Conservation (phyloP, 805 yeast genomes). For the Metschnikowia lunata region DNA sequence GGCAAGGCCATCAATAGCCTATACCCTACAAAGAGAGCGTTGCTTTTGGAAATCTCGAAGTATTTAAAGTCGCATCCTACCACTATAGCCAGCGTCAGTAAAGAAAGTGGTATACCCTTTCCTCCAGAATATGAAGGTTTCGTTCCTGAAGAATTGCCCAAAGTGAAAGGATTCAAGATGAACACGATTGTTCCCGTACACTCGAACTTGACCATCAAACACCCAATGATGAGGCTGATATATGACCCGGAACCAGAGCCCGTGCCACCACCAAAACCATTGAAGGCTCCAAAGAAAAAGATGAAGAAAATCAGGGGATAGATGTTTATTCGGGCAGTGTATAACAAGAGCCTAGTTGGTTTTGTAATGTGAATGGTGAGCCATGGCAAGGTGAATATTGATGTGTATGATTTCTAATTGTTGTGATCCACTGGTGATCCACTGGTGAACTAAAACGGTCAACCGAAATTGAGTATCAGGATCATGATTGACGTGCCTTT, state of each 20-base stretch:
- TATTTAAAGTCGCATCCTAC: slow-evolving; percentile 69
- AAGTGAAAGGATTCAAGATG: slow-evolving; percentile 83
- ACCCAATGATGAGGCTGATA: slow-evolving; percentile 72
- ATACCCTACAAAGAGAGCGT: slow-evolving; percentile 52
- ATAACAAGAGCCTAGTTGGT: too few relatives aligned
- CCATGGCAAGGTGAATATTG: too few relatives aligned
- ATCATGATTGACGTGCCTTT: too few relatives aligned
- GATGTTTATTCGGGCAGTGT: too few relatives aligned
- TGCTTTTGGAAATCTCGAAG: slow-evolving; percentile 56
- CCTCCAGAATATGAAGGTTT: slow-evolving; percentile 56
- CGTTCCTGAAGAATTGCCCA: slow-evolving; percentile 59
- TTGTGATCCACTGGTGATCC: too few relatives aligned
- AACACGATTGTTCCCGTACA: slow-evolving; percentile 86
- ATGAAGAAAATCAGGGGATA: slow-evolving; percentile 58
- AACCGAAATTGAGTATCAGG: too few relatives aligned
- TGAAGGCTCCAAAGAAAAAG: slow-evolving; percentile 49
- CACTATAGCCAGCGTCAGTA: slow-evolving; percentile 50
- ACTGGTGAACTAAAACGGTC: too few relatives aligned
- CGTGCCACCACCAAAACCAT: slow-evolving; percentile 31
- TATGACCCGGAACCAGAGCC: slow-evolving; percentile 50
- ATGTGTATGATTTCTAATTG: too few relatives aligned
- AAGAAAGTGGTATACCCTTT: slow-evolving; percentile 50
- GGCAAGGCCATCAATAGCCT: slow-evolving; percentile 40
- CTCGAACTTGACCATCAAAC: slow-evolving; percentile 73
- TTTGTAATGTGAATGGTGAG: too few relatives aligned